Evolutionary conservation across 768 basidiomycete species (phyloP).

Genomic region (Botryobasidium botryosum): DNA sequence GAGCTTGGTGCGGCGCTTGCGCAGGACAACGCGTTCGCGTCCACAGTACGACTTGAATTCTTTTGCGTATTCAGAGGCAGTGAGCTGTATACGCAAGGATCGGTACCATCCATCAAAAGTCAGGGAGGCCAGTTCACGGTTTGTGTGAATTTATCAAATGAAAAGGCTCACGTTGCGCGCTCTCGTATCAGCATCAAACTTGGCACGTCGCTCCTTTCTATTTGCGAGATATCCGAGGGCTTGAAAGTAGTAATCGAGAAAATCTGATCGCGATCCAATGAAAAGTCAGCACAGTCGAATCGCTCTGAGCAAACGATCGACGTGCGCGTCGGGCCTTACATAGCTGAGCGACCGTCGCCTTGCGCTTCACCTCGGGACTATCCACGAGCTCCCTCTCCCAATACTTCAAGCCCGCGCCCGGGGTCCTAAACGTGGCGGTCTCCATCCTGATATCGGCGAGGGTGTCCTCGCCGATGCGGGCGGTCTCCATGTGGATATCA

Average conservation of each 20-base stretch:
- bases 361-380: conserved; percentile 77
- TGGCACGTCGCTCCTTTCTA: conserved; percentile 67
- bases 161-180: conserved; percentile 30
- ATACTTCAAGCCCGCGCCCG: conserved; percentile 27
- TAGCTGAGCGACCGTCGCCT: conserved; percentile 92
- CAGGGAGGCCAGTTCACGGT: too few relatives aligned
- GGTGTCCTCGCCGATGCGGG: conserved; percentile 25
- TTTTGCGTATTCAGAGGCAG: conserved; percentile 37
- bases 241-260: conserved; percentile 98
- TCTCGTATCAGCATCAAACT: conserved; percentile 69
- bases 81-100: too few relatives aligned
- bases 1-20: conserved; percentile 83
- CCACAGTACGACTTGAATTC: conserved; percentile 92
- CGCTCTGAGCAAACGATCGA: not conserved
- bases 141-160: too few relatives aligned
- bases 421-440: conserved; percentile 34
- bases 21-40: conserved; percentile 81
- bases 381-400: conserved; percentile 82
- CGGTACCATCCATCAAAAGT: too few relatives aligned
- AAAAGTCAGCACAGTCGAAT: not conserved
- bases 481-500: conserved; percentile 69
- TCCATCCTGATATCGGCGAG: conserved; percentile 42
- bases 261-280: conserved; percentile 36
- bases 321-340: conserved; percentile 32
- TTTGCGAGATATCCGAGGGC: conserved; percentile 74